Evolutionary conservation across 2,329 filamentous ascomycete species (phyloP).

Genomic region (Botrytis hyacinthi): DNA sequence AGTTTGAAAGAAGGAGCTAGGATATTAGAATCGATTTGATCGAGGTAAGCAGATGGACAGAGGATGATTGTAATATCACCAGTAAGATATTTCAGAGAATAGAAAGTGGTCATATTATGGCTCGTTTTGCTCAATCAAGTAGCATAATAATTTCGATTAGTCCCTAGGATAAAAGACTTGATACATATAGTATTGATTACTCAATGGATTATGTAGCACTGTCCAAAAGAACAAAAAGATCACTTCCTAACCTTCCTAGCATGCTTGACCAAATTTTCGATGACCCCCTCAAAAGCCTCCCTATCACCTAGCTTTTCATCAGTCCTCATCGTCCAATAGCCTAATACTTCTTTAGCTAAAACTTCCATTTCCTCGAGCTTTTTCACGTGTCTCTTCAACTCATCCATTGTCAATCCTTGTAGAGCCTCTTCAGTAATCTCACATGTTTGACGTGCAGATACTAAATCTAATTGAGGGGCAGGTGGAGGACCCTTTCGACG

Average conservation of each 20-base stretch:
- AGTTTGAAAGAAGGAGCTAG: neutral
- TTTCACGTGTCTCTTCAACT: conserved; percentile 69
- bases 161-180: neutral
- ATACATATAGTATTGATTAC: neutral
- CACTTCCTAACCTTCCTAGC: conserved; percentile 80
- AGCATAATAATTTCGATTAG: neutral
- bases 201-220: neutral
- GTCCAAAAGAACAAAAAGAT: neutral
- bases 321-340: conserved; percentile 83
- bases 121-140: neutral
- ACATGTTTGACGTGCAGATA: conserved; percentile 74
- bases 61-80: neutral
- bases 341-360: conserved; percentile 73
- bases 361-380: conserved; percentile 67
- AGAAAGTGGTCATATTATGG: neutral
- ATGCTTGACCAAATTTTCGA: conserved; percentile 93
- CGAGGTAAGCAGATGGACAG: neutral
- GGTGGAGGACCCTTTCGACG: conserved; percentile 59
- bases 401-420: conserved; percentile 71
- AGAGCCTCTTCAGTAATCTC: conserved; percentile 82
- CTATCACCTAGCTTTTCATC: conserved; percentile 88
- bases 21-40: neutral
- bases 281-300: conserved; percentile 92
- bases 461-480: conserved; percentile 74
- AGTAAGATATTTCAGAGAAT: neutral